These are phyloP conservation scores for Flaveria linearis DNA, from an alignment of 129 eudicot species.

Conservation along the genomic window DNA sequence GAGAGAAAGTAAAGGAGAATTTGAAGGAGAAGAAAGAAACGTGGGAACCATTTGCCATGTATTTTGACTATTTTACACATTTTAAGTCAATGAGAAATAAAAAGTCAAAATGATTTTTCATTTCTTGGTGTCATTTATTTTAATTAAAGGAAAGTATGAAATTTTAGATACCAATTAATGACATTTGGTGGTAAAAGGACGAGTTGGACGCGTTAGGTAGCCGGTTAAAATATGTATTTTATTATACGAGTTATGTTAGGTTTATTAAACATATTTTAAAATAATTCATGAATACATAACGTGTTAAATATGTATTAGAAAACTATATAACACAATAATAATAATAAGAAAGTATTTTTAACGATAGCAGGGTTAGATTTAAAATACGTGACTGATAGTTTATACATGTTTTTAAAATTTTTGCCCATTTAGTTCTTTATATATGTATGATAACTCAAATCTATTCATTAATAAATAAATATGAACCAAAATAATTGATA, in stretches of 20 bases:
- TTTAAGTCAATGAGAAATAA: constrained; percentile 8
- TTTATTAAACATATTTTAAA: too few relatives aligned
- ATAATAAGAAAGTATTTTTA: too few relatives aligned
- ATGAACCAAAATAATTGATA: too few relatives aligned
- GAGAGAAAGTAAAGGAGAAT: constrained; percentile 27
- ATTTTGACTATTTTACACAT: constrained; percentile 15
- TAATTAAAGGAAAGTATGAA: neutral
- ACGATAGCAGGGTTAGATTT: too few relatives aligned
- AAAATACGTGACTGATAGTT: too few relatives aligned
- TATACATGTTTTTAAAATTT: too few relatives aligned
- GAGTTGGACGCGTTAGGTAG: neutral
- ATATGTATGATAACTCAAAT: too few relatives aligned
- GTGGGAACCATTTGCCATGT: constrained; percentile 36
- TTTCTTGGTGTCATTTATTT: constrained; percentile 14
- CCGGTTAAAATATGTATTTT: neutral
- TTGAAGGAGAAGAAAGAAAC: constrained; percentile 37
- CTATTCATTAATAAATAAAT: too few relatives aligned
- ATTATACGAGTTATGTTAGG: neutral
- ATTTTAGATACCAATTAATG: neutral
- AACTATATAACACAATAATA: too few relatives aligned
- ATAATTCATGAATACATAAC: too few relatives aligned
- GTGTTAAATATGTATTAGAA: too few relatives aligned
- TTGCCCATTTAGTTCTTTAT: too few relatives aligned
- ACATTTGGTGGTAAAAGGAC: neutral
- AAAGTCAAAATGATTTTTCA: neutral